Evolutionary conservation across 2,329 filamentous ascomycete genomes (phyloP).

Genomic region (Penicillium sp.): DNA sequence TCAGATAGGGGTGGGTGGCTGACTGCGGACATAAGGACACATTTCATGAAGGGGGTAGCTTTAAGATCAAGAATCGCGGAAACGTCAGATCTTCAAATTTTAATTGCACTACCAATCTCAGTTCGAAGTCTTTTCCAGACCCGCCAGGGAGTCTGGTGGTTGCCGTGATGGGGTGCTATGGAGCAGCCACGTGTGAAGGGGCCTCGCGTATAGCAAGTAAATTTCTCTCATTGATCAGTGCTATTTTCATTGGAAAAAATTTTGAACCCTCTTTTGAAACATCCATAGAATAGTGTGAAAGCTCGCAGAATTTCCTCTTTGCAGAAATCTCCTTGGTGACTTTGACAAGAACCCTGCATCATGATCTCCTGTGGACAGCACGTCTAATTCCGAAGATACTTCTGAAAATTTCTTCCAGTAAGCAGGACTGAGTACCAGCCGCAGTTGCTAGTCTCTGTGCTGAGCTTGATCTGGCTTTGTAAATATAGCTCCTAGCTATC

Average conservation of each 20-base stretch:
- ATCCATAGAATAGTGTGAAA: background rate
- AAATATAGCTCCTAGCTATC: background rate
- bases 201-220: conserved; percentile 6
- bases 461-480: background rate
- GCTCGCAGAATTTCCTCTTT: background rate
- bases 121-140: background rate
- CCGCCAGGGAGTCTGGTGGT: background rate
- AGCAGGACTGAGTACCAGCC: background rate
- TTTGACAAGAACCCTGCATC: conserved; percentile 1
- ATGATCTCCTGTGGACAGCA: background rate
- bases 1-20: background rate
- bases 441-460: background rate
- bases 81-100: too few species aligned
- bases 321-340: background rate
- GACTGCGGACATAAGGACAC: background rate
- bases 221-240: background rate
- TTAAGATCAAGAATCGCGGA: background rate
- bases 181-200: background rate
- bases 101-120: background rate
- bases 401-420: background rate
- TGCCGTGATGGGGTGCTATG: background rate
- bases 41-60: background rate
- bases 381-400: background rate
- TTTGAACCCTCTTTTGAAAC: background rate
- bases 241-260: background rate